Conservation (phyloP, 2,329 filamentous ascomycete genomes). For the Trichocomaceae sp. region DNA sequence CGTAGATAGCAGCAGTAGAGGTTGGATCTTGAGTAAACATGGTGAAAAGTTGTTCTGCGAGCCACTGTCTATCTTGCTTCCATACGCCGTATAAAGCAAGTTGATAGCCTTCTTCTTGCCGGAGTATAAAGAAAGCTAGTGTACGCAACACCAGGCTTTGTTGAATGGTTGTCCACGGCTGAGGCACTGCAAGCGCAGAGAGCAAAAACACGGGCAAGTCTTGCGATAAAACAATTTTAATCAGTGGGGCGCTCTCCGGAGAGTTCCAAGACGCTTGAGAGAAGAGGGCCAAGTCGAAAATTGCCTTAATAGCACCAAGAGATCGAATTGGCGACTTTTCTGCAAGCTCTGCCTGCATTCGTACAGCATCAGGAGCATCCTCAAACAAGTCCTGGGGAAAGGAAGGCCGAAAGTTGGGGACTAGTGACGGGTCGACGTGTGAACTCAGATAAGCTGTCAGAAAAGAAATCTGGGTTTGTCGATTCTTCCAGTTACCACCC, state of each 20-base stretch:
- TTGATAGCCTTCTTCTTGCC: conserved; percentile 68
- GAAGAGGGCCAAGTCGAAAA: conserved; percentile 57
- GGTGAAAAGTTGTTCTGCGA: conserved; percentile 71
- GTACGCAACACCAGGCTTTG: conserved; percentile 44
- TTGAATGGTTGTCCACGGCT: conserved; percentile 45
- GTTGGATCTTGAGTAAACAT: conserved; percentile 64
- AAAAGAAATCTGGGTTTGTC: conserved; percentile 88
- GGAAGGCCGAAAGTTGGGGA: conserved; percentile 71
- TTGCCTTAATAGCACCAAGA: conserved; percentile 66
- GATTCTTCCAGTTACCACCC: conserved; percentile 81
- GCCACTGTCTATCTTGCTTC: conserved; percentile 84
- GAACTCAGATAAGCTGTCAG: conserved; percentile 78
- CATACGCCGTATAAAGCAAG: conserved; percentile 89
- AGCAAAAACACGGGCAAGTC: conserved; percentile 46
- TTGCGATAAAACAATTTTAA: conserved; percentile 54
- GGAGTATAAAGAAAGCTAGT: conserved; percentile 77
- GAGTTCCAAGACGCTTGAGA: conserved; percentile 52
- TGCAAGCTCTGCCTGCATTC: conserved; percentile 57
- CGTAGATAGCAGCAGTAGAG: conserved; percentile 62
- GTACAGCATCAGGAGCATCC: conserved; percentile 54
- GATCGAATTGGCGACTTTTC: conserved; percentile 84
- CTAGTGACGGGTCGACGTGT: conserved; percentile 72
- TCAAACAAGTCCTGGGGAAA: conserved; percentile 63
- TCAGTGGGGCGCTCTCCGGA: conserved; percentile 51
- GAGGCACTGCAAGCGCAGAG: conserved; percentile 43